Base-by-base conservation (phyloP, 768 basidiomycete species). In the Fomitopsis serialis region DNA sequence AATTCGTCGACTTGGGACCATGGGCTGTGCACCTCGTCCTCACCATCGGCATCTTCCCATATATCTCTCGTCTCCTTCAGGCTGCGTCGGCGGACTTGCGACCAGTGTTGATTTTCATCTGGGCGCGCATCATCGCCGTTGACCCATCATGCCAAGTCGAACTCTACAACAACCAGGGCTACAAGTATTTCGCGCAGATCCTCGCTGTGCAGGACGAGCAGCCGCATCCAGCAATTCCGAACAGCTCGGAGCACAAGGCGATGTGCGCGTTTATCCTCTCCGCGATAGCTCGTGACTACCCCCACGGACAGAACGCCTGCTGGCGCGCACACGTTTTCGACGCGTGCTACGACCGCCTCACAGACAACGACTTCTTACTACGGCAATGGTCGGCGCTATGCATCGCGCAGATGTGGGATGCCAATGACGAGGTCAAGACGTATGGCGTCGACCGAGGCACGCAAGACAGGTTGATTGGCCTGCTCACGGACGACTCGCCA, bases 181-280 rank as follows among this genome's bases (percentile, higher is more conserved):
- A 87, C 75, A 85, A 82, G 55, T 95, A 94, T 65, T 95, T 95
- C 59, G 84, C 89, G 22, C 79, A 82, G 25, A 84, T 93, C 27
- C 76, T 95, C 7, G 81, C 80, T 7, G 75, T 82, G 24, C 77
- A 77, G 54, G 85, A 89, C 36, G 88, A 89, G 51, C 68, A 74
- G 32, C 63, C 73, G 37, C 67, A 74, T 21, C 54, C 45, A 52
- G 59, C 72, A 51, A 81, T 98, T n/a, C 94, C 95, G 0, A 97
- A 99, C 68, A 84, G 85, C 48, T 88, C 89, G 4, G 97, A 98
- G 66, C 94, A 98, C 69, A 90, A 92, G 59, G 94, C 97, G 1
- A 98, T 98, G 96, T 98, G 95, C 66, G 90, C 93, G 1, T 98
- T 98, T 72, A 94, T 98, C 61, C 83, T 98, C 24, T 80, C 89